phyloP scores from a whole-genome alignment of 2,329 filamentous ascomycete species.

The Paramyrothecium sp. region DNA sequence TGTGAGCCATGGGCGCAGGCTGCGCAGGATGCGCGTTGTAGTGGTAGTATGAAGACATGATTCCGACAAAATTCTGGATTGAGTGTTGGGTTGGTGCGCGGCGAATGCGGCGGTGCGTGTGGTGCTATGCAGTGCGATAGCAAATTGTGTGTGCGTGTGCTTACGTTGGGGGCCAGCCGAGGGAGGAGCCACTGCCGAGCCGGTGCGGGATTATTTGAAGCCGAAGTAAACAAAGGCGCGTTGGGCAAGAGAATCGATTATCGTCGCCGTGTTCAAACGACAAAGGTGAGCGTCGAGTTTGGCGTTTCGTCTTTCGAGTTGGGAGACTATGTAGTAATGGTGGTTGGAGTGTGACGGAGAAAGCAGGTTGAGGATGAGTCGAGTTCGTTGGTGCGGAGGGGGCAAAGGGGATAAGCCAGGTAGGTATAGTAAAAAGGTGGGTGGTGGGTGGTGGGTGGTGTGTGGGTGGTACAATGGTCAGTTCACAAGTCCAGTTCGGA shows the following conservation, averaged over 20 bases:
- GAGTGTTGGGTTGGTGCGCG: conserved; percentile 16
- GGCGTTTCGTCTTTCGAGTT: not conserved
- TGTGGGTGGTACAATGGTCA: not conserved
- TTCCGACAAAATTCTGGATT: not conserved
- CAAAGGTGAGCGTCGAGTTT: not conserved
- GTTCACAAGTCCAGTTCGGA: not conserved
- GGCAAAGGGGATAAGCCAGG: conserved; percentile 7
- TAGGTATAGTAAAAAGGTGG: not conserved
- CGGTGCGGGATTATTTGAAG: conserved; percentile 26
- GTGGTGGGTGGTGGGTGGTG: not conserved
- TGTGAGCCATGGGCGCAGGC: conserved; percentile 63
- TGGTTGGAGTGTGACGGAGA: not conserved
- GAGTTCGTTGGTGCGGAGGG: conserved; percentile 10
- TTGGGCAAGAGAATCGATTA: not conserved
- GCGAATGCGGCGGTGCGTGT: not conserved
- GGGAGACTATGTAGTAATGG: not conserved
- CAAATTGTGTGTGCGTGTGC: not conserved
- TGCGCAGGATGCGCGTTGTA: conserved; percentile 60
- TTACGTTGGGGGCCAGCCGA: conserved; percentile 6
- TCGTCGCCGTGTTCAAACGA: not conserved
- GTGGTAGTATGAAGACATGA: conserved; percentile 66
- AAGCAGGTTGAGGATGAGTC: conserved; percentile 10
- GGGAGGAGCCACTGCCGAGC: conserved; percentile 10
- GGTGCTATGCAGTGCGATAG: not conserved
- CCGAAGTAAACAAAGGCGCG: conserved; percentile 14